These are phyloP conservation scores for Chlamydomonas reinhardtii DNA, from an alignment of 163 green algal species.

Conservation along the genomic window DNA sequence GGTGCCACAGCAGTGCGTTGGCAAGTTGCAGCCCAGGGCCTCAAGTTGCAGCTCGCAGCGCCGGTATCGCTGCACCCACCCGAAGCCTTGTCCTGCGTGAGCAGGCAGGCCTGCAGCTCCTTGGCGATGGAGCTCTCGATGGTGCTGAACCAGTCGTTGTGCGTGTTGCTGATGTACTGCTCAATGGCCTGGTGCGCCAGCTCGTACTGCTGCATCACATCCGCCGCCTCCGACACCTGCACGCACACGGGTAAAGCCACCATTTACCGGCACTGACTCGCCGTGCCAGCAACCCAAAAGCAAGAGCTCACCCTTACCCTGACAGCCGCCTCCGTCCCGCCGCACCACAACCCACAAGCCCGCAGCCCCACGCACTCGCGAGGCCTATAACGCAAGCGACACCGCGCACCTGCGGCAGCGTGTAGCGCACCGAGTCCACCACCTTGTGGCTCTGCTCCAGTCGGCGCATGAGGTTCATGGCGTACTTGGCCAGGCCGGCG, in stretches of 20 bases:
- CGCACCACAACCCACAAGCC: no score
- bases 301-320: no score
- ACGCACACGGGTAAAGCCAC: not conserved
- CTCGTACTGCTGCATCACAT: constrained; percentile 75
- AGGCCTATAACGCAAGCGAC: no score
- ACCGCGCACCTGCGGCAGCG: constrained; percentile 65
- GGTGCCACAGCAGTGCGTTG: no score
- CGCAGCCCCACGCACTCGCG: no score
- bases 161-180: constrained; percentile 82
- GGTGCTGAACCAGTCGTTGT: constrained; percentile 87
- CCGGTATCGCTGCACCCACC: constrained; percentile 36
- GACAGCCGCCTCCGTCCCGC: no score
- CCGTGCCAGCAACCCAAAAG: no score
- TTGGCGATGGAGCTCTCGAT: constrained; percentile 71
- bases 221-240: constrained; percentile 63
- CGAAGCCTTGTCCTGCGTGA: constrained; percentile 71
- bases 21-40: no score
- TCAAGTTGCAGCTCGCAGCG: no score
- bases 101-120: constrained; percentile 79
- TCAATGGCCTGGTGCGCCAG: constrained; percentile 80
- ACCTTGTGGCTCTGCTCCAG: constrained; percentile 76
- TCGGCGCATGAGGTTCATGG: constrained; percentile 73
- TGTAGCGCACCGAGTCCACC: constrained; percentile 62
- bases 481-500: constrained; percentile 78
- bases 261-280: not conserved